Base-by-base conservation (phyloP, 768 basidiomycete genomes). In the Pisolithus albus region DNA sequence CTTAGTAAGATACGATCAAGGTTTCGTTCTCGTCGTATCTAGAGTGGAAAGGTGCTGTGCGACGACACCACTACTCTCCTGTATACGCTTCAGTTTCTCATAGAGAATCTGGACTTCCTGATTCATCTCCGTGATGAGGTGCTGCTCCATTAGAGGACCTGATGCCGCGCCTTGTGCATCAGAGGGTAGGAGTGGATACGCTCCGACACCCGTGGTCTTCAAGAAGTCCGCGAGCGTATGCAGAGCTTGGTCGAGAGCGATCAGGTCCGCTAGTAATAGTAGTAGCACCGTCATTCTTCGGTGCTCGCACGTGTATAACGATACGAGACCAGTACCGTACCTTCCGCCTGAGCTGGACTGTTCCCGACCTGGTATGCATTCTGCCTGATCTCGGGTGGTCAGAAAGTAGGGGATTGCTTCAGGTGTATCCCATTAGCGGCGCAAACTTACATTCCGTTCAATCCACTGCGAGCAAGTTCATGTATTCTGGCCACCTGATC, bases 191-290 rank as follows among this genome's bases (percentile, higher is more conserved):
- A 82, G 56, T 1, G 85, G 84, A 44, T 84, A 73, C 1, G 81
- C 83, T 2, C 84, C 86, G n/a, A 86, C 75, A n/a, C 85, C 85
- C 0, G 78, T 76, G 47, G 78, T 72, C 2, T 77, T 73, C 54
- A 86, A 67, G 32, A 75, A 54, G 9, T 82, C 76, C 5, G 71
- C 65, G 10, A 84, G 69, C 1, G 66, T 48, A 11, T 72, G 67
- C 1, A 84, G 55, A 16, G 73, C 69, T 56, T 81, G 77, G 47
- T 78, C 77, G n/a, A 86, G 73, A 0, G 75, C 64, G 0, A 62
- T 62, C 46, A 84, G 63, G 54, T 81, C 72, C 23, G 72, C 83
- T 81, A 16, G 13, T 6, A 5, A 36, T 18, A 8, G 18, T 15
- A 41, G 5, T 42, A 19, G 45, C 49, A 3, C 11, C 32, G 21